Evolutionary conservation across 345 rosid genomes (phyloP).

Genomic region (Melaleuca alternifolia): DNA sequence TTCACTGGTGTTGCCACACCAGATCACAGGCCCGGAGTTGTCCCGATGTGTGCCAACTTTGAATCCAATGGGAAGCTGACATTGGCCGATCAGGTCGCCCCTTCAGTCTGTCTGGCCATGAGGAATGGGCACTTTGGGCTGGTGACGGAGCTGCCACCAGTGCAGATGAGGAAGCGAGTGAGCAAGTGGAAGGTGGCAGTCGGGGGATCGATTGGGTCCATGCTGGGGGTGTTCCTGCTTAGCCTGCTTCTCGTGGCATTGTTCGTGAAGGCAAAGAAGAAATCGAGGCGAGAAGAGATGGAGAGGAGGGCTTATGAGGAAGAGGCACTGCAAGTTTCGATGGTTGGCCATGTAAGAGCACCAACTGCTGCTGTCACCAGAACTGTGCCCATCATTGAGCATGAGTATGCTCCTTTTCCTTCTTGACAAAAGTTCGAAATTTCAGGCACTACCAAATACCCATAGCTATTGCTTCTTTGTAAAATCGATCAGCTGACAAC

Average conservation of each 20-base stretch:
- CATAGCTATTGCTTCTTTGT: neutral
- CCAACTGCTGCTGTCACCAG: constrained; percentile 60
- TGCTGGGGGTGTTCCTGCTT: constrained; percentile 50
- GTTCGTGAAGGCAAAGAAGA: constrained; percentile 67
- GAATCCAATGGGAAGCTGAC: constrained; percentile 52
- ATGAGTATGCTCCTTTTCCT: constrained; percentile 26
- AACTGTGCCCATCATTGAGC: constrained; percentile 64
- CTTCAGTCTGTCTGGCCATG: constrained; percentile 43
- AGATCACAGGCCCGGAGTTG: constrained; percentile 16
- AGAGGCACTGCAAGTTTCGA: constrained; percentile 83
- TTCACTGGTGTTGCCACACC: constrained; percentile 25
- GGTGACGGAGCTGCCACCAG: constrained; percentile 32
- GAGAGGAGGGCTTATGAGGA: constrained; percentile 90
- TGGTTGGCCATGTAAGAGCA: constrained; percentile 84
- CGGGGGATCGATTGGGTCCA: constrained; percentile 69
- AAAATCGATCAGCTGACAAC: neutral
- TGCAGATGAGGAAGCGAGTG: constrained; percentile 24
- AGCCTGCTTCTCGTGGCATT: constrained; percentile 61
- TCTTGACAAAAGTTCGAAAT: neutral
- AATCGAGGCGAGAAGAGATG: constrained; percentile 64
- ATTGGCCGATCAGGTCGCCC: constrained; percentile 31
- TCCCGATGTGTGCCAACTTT: constrained; percentile 62
- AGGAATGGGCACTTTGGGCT: constrained; percentile 79
- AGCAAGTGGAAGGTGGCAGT: constrained; percentile 72
- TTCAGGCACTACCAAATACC: neutral